Conservation (phyloP, 352 stramenopile species). For the Phytophthora rubi region DNA sequence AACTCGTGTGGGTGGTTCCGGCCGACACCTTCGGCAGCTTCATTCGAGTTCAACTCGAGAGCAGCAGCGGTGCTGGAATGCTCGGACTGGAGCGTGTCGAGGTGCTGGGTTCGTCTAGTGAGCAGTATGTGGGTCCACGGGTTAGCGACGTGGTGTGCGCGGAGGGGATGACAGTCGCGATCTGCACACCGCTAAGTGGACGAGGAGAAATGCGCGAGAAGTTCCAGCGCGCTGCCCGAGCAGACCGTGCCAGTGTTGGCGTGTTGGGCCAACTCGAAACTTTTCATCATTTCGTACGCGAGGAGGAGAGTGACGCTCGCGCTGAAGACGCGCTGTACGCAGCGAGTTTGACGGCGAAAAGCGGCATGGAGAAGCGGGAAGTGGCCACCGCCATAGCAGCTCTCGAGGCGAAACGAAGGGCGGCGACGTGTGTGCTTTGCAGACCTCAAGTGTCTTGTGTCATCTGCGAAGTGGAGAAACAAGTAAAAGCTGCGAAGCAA, state of each 20-base stretch:
- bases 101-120: slow-evolving; percentile 50
- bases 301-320: slow-evolving; percentile 24
- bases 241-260: slow-evolving; percentile 50
- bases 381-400: slow-evolving; percentile 31
- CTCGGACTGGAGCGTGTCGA: slow-evolving; percentile 55
- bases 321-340: slow-evolving; percentile 26
- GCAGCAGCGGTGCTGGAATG: slow-evolving; percentile 43
- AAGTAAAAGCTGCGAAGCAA: slow-evolving; percentile 22
- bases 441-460: slow-evolving; percentile 35
- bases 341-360: slow-evolving; percentile 21
- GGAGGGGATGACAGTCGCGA: slow-evolving; percentile 60
- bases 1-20: slow-evolving; percentile 52
- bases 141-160: slow-evolving; percentile 64
- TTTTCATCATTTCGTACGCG: slow-evolving; percentile 59
- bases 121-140: slow-evolving; percentile 58
- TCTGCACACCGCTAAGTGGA: slow-evolving; percentile 54
- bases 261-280: slow-evolving; percentile 72
- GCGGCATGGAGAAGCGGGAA: slow-evolving; percentile 30
- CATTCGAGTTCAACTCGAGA: slow-evolving; percentile 73
- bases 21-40: slow-evolving; percentile 64
- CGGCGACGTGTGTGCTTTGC: slow-evolving; percentile 35
- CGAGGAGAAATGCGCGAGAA: slow-evolving; percentile 54
- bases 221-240: slow-evolving; percentile 60
- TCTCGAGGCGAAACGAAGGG: slow-evolving; percentile 28
- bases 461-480: slow-evolving; percentile 41